Evolutionary conservation across 495 filamentous ascomycete species (phyloP).

Genomic region (Parmelia sp.): DNA sequence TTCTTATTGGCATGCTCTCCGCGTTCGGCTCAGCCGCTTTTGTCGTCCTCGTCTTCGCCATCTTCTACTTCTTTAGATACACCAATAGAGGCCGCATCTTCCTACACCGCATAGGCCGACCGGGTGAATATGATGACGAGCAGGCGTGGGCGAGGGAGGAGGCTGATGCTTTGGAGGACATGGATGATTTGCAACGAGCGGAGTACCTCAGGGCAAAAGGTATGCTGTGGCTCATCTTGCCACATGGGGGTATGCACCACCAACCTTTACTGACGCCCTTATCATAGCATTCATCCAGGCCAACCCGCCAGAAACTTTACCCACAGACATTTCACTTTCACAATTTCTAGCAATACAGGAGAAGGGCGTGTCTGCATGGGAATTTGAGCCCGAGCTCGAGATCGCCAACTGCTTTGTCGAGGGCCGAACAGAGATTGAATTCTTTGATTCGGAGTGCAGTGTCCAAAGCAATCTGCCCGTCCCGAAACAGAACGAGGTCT

Average conservation of each 20-base stretch:
- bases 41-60: slow-evolving; percentile 69
- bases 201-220: slow-evolving; percentile 96
- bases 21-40: slow-evolving; percentile 89
- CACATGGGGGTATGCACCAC: background rate
- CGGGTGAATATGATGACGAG: slow-evolving; percentile 96
- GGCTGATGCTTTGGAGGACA: slow-evolving; percentile 85
- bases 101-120: slow-evolving; percentile 85
- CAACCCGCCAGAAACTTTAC: slow-evolving; percentile 89
- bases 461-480: slow-evolving; percentile 95
- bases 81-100: slow-evolving; percentile 85
- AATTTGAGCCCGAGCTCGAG: slow-evolving; percentile 95
- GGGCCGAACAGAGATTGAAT: slow-evolving; percentile 92
- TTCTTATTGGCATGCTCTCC: slow-evolving; percentile 92
- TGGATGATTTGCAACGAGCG: slow-evolving; percentile 86
- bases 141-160: slow-evolving; percentile 87
- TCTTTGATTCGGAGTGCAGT: slow-evolving; percentile 95
- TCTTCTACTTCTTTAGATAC: slow-evolving; percentile 92
- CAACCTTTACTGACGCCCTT: slow-evolving; percentile 20
- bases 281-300: slow-evolving; percentile 79
- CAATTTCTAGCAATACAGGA: slow-evolving; percentile 98
- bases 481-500: slow-evolving; percentile 97
- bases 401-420: slow-evolving; percentile 99
- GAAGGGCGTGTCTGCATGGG: slow-evolving; percentile 97
- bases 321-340: slow-evolving; percentile 94
- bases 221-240: slow-evolving; percentile 36